phyloP scores from a whole-genome alignment of 768 basidiomycete genomes.

The Pleurotus sapidus region DNA sequence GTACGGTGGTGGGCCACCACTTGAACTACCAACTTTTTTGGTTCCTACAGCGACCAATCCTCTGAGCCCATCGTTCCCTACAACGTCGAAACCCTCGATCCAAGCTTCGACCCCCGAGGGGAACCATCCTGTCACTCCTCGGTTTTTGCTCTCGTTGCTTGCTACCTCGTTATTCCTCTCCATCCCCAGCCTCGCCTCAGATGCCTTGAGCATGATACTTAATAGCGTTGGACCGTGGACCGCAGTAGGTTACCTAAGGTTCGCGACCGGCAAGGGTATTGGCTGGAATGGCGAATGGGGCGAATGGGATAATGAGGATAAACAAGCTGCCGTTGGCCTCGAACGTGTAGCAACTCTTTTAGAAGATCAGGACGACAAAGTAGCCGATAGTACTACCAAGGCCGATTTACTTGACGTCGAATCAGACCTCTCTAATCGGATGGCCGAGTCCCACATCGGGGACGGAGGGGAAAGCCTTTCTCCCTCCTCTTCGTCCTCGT shows the following conservation, averaged over 20 bases:
- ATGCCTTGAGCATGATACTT: constrained; percentile 70
- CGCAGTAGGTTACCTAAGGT: constrained; percentile 71
- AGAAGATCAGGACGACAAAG: constrained; percentile 26
- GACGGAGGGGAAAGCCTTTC: neutral
- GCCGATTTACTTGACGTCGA: neutral
- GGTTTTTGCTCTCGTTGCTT: constrained; percentile 81
- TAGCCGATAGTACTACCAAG: neutral
- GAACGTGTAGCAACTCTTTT: constrained; percentile 60
- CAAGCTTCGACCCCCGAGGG: constrained; percentile 37
- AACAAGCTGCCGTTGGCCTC: constrained; percentile 65
- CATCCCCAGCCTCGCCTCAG: constrained; percentile 70
- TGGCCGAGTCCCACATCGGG: neutral
- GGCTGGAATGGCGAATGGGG: constrained; percentile 28
- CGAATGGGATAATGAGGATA: constrained; percentile 30
- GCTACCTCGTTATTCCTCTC: constrained; percentile 87
- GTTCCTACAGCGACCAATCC: constrained; percentile 67
- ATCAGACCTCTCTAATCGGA: constrained; percentile 1
- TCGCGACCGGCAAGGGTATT: constrained; percentile 74
- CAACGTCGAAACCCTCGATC: constrained; percentile 14
- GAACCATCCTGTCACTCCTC: constrained; percentile 75
- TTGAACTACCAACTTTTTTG: constrained; percentile 63
- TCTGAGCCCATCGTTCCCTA: constrained; percentile 66
- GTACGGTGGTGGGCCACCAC: constrained; percentile 80
- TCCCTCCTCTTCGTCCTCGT: constrained; percentile 9
- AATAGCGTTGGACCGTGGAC: constrained; percentile 79